Evolutionary conservation across 2,329 filamentous ascomycete species (phyloP).

Genomic region (Cylindrodendrum hubeiense): DNA sequence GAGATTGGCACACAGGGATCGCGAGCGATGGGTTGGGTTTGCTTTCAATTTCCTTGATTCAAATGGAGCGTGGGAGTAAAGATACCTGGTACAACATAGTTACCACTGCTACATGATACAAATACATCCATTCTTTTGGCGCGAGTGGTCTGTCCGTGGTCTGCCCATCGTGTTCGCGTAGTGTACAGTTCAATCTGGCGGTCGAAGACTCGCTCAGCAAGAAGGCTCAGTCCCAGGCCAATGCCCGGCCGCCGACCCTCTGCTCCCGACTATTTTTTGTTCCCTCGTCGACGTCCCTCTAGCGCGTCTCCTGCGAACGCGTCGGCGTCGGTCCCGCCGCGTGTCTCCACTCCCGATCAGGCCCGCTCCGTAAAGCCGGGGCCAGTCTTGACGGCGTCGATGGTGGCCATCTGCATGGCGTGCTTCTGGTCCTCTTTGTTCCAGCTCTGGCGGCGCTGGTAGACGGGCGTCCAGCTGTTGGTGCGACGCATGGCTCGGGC

Average conservation of each 20-base stretch:
- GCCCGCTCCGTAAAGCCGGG: slow-evolving; percentile 58
- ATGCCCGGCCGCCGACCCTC: too few species aligned
- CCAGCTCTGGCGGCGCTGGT: slow-evolving; percentile 64
- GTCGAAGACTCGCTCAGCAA: too few species aligned
- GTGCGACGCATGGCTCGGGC: slow-evolving; percentile 51
- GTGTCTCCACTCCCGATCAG: not conserved
- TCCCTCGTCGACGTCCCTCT: not conserved
- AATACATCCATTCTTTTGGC: not conserved
- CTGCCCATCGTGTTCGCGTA: not conserved
- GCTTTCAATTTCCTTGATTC: not conserved
- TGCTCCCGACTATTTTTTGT: too few species aligned
- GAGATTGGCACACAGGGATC: not conserved
- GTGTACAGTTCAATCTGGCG: not conserved
- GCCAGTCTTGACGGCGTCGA: slow-evolving; percentile 51
- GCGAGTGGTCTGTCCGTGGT: not conserved
- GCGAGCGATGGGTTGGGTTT: not conserved
- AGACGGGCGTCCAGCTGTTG: slow-evolving; percentile 60
- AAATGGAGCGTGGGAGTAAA: slow-evolving; percentile 7
- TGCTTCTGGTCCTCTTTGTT: slow-evolving; percentile 67
- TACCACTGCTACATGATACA: slow-evolving; percentile 4
- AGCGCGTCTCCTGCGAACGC: too few species aligned
- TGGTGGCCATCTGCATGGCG: slow-evolving; percentile 60
- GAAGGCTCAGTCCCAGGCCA: too few species aligned
- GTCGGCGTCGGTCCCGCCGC: not conserved
- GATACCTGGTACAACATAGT: slow-evolving; percentile 9